Evolutionary conservation across 177 flowering plant species (phyloP), one percentile per base, ranked within the genome.

Genomic region (Vitis hybrid): DNA sequence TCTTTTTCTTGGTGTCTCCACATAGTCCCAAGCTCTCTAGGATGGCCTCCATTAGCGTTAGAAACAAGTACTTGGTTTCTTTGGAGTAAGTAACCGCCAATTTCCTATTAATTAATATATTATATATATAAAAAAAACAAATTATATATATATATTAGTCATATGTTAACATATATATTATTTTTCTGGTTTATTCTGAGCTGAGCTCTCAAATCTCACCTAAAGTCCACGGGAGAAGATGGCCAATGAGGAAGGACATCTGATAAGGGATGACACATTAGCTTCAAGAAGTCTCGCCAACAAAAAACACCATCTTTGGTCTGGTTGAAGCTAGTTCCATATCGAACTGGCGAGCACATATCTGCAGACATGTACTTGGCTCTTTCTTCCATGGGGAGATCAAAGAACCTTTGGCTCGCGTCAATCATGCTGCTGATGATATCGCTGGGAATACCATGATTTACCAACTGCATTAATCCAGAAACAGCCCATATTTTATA

Each of bases 221-320:
- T 90, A 7, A 92, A 82, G 71, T 88, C 90, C 1, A 14, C 8
- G 15, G 97, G 97, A 60, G 89, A 80, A 70, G 90, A 82, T 60
- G 98, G 98, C 92, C 97, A 94, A 48, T 75, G 80, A 33, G 89
- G 79, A 64, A 82, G 78, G 51, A 70, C 77, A 48, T 90, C 88
- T 3, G 85, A 39, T 3, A 75, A 15, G 26, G 96, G 89, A 56
- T 82, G 68, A 64, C 90, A 87, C 56, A 55, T 70, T 0, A 94
- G 81, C 82, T 94, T 94, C 77, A 94, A 72, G 77, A 94, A 92
- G 65, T 92, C 98, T 70, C 98, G 87, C 98, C 97, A 94, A 60
- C 88, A 85, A 57, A 87, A 94, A 10, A 94, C 95, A 2, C 79
- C 83, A 66, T 94, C 98, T 48, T 81, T 89, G 69, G 22, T 89